Percentiles rank a stretch among this genome's conserved stretches.
Evolutionary conservation across 2,329 filamentous ascomycete genomes (phyloP).

Genomic region (Verticillium nubilum): DNA sequence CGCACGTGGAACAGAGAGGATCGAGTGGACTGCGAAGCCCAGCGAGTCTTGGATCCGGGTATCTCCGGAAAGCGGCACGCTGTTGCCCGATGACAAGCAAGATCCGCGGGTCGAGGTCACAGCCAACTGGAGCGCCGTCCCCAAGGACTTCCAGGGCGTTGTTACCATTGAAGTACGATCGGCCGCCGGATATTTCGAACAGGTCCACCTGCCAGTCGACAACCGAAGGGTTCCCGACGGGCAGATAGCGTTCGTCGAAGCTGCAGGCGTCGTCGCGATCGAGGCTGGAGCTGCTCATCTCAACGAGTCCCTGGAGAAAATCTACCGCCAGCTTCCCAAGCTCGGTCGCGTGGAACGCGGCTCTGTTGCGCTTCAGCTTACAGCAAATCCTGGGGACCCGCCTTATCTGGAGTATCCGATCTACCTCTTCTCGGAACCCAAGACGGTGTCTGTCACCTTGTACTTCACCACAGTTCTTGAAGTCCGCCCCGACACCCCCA

Average conservation of each 20-base stretch:
- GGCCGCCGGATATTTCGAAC: conserved; percentile 29
- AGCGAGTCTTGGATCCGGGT: conserved; percentile 27
- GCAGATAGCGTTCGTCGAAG: conserved; percentile 21
- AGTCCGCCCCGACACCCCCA: conserved; percentile 39
- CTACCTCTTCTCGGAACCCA: conserved; percentile 20
- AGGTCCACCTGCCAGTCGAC: conserved; percentile 20
- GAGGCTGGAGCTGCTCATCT: conserved; percentile 15
- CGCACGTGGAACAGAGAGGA: conserved; percentile 23
- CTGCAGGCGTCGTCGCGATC: conserved; percentile 26
- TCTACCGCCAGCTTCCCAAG: conserved; percentile 21
- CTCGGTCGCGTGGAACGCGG: conserved; percentile 20
- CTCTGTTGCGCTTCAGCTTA: conserved; percentile 12
- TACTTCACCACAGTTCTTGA: conserved; percentile 40
- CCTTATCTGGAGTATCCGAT: conserved; percentile 23
- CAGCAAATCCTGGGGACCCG: conserved; percentile 9
- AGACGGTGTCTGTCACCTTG: conserved; percentile 20
- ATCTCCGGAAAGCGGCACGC: conserved; percentile 19
- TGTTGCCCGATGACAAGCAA: conserved; percentile 21
- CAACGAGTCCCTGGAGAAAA: conserved; percentile 14
- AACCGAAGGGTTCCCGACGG: conserved; percentile 20
- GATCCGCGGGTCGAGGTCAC: conserved; percentile 24
- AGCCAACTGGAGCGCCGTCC: conserved; percentile 29
- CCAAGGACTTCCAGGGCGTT: conserved; percentile 36
- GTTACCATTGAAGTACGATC: conserved; percentile 25
- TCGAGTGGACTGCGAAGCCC: conserved; percentile 21